phyloP scores from a whole-genome alignment of 306 rosid species.

The Quillaja saponaria region DNA sequence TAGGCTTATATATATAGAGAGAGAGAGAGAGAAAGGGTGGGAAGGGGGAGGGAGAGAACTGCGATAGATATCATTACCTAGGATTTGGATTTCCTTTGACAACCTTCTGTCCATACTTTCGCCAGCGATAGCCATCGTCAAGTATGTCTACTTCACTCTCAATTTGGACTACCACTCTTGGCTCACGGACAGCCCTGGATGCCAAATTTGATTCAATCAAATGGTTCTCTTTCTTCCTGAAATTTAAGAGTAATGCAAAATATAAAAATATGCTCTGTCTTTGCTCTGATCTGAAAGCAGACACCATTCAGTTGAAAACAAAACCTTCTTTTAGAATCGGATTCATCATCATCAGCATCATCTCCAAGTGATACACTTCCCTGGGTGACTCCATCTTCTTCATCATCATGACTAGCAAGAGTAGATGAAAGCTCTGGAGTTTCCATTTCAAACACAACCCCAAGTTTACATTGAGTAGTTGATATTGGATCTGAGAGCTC shows the following conservation, averaged over 20 bases:
- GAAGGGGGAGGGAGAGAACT: no score
- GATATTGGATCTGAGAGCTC: conserved; percentile 61
- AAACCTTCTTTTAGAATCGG: conserved; percentile 76
- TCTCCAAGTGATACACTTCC: conserved; percentile 47
- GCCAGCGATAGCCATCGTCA: conserved; percentile 57
- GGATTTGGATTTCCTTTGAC: conserved; percentile 30
- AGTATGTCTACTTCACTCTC: conserved; percentile 79
- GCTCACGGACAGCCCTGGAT: conserved; percentile 69
- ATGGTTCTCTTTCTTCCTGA: conserved; percentile 66
- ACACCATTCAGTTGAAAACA: conserved; percentile 2
- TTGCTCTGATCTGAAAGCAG: conserved; percentile 5
- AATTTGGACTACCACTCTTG: conserved; percentile 81
- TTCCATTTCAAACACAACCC: conserved; percentile 48
- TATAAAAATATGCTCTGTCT: not conserved
- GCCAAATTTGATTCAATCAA: conserved; percentile 50
- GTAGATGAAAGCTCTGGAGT: conserved; percentile 72
- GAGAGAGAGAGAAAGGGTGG: no score
- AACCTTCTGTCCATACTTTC: no score
- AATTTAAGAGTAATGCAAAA: conserved; percentile 32
- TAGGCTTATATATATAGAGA: no score
- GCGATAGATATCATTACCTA: conserved; percentile 45
- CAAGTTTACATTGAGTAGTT: conserved; percentile 44
- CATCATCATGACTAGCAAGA: conserved; percentile 55
- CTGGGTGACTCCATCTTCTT: conserved; percentile 55
- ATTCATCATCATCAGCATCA: conserved; percentile 58